These are phyloP conservation scores for Ascochyta rabiei DNA, from an alignment of 2,329 filamentous ascomycete genomes.

Conservation along the genomic window DNA sequence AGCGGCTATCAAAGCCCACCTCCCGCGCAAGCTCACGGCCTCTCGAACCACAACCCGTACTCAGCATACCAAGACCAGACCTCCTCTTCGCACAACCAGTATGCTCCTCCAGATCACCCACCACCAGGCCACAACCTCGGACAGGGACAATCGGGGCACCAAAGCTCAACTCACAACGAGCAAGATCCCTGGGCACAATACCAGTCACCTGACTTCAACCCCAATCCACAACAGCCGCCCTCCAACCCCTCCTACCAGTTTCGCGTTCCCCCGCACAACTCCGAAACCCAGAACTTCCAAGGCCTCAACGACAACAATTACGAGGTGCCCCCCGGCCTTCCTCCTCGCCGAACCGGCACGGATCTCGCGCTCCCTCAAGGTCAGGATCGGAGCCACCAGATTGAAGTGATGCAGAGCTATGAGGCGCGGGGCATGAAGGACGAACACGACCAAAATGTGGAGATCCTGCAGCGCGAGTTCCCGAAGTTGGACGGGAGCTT, in stretches of 20 bases:
- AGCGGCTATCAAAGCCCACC: slow-evolving; percentile 22
- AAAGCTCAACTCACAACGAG: slow-evolving; percentile 2
- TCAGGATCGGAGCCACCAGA: slow-evolving; percentile 51
- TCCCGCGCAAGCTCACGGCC: slow-evolving; percentile 12
- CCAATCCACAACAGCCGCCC: slow-evolving; percentile 8
- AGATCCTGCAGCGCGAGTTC: slow-evolving; percentile 51
- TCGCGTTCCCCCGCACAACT: slow-evolving; percentile 8
- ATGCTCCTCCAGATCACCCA: slow-evolving; percentile 8
- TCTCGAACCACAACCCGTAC: slow-evolving; percentile 28
- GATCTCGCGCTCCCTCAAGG: slow-evolving; percentile 50
- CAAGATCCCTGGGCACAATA: slow-evolving; percentile 14
- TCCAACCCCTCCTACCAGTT: slow-evolving; percentile 13
- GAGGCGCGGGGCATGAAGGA: slow-evolving; percentile 42
- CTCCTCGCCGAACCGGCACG: slow-evolving; percentile 38
- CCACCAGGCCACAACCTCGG: slow-evolving; percentile 9
- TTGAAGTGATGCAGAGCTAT: slow-evolving; percentile 51
- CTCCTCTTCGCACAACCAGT: slow-evolving; percentile 3
- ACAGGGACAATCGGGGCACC: not conserved
- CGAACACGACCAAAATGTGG: slow-evolving; percentile 51
- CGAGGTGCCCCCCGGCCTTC: slow-evolving; percentile 31
- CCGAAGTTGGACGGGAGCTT: slow-evolving; percentile 52
- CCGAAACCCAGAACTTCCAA: slow-evolving; percentile 17
- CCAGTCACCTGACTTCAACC: slow-evolving; percentile 17
- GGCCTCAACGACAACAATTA: slow-evolving; percentile 18
- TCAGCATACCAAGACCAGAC: slow-evolving; percentile 29